Conservation (phyloP, 169 alveolate genomes). For the Theileria equi region DNA sequence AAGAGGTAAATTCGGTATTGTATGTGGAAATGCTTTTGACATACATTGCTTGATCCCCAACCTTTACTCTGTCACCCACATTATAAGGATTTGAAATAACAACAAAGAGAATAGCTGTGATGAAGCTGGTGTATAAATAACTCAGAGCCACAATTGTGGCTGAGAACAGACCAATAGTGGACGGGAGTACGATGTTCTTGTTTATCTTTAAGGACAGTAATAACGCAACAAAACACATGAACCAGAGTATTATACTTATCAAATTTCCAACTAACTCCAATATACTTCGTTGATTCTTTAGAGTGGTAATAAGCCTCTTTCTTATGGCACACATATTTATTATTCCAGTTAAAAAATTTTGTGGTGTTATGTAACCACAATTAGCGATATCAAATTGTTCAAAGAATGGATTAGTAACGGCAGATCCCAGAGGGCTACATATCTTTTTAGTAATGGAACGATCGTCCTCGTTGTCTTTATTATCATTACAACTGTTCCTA, state of each 20-base stretch:
- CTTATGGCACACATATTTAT: slow-evolving; percentile 49
- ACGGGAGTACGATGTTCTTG: slow-evolving; percentile 63
- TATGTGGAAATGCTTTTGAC: slow-evolving; percentile 77
- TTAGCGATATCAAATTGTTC: slow-evolving; percentile 28
- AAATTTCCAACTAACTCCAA: slow-evolving; percentile 48
- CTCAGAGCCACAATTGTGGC: slow-evolving; percentile 66
- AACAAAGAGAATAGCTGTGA: slow-evolving; percentile 80
- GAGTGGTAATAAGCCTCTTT: slow-evolving; percentile 44
- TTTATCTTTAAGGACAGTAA: slow-evolving; percentile 54
- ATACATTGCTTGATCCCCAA: slow-evolving; percentile 77
- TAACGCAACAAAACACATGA: slow-evolving; percentile 36
- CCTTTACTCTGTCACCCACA: slow-evolving; percentile 81
- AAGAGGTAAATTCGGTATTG: slow-evolving; percentile 74
- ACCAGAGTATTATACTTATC: slow-evolving; percentile 57
- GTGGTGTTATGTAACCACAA: slow-evolving; percentile 40
- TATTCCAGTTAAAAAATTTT: slow-evolving; percentile 19
- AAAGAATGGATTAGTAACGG: slow-evolving; percentile 47
- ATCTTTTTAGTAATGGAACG: slow-evolving; percentile 27
- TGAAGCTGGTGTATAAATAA: slow-evolving; percentile 77
- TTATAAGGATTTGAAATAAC: slow-evolving; percentile 80
- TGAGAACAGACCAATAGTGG: slow-evolving; percentile 64
- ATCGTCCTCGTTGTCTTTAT: slow-evolving; percentile 29
- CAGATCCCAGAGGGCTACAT: slow-evolving; percentile 24
- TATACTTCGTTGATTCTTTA: slow-evolving; percentile 63
- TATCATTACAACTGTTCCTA: background rate